phyloP scores from a whole-genome alignment of 192 early-diverging fungal species.

The Geosiphon pyriformis region DNA sequence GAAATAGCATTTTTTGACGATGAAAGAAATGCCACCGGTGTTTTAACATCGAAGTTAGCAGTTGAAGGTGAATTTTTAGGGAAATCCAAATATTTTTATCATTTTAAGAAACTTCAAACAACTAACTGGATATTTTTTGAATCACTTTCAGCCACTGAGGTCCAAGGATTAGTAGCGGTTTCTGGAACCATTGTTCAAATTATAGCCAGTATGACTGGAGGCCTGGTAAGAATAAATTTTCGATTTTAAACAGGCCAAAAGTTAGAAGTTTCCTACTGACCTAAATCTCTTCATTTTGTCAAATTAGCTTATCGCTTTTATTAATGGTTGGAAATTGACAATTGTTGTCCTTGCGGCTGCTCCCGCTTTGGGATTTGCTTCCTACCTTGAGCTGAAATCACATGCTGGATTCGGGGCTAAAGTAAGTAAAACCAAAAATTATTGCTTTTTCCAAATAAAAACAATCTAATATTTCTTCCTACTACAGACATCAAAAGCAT shows the following conservation, averaged over 20 bases:
- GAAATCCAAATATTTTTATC: too few species aligned
- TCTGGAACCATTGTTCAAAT: conserved; percentile 18
- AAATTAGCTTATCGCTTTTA: conserved; percentile 18
- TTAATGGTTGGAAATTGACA: conserved; percentile 18
- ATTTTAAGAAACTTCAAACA: too few species aligned
- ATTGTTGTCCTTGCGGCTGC: conserved; percentile 15
- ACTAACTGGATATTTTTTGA: conserved; percentile 33
- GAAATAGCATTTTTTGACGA: conserved; percentile 86
- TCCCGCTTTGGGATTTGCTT: conserved; percentile 31
- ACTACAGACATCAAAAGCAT: conserved; percentile 60
- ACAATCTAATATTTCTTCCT: background rate
- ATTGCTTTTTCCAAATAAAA: background rate
- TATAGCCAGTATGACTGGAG: background rate
- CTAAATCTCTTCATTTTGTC: background rate
- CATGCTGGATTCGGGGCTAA: conserved; percentile 29
- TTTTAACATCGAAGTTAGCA: conserved; percentile 79
- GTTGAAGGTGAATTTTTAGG: conserved; percentile 73
- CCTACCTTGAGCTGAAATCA: conserved; percentile 43
- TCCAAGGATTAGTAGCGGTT: conserved; percentile 16
- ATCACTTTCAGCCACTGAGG: conserved; percentile 34
- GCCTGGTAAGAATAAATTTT: conserved; percentile 14
- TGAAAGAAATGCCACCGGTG: conserved; percentile 67
- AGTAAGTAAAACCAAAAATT: background rate
- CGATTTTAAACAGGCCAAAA: background rate
- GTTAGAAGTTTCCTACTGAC: background rate